Evolutionary conservation across 2,329 filamentous ascomycete genomes (phyloP), one percentile per base, ranked within the genome.

Genomic region (Botryotinia convoluta): DNA sequence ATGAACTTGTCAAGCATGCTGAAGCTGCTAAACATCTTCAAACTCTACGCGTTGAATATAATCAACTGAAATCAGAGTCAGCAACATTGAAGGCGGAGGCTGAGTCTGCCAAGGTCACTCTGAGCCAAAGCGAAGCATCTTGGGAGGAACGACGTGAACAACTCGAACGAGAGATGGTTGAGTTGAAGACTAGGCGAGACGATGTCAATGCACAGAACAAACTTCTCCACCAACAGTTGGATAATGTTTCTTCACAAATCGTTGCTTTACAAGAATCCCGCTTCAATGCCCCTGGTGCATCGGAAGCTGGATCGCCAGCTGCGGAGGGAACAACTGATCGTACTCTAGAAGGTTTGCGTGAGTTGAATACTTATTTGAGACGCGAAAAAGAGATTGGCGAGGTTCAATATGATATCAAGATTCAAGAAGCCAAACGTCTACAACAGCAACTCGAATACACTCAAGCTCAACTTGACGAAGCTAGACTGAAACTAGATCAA

Each of bases 311-410:
- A 71, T 75, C 78, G 35, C 72, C 75, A 20, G 61, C 67, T 39
- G 60, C 74, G 20, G 82, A 86, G 1, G 83, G 87, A 26, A 83
- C 86, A 10, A 84, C 88, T 7, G 86, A 89, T 69, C 85, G 89
- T 51, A 90, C 89, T 59, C 84, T 91, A 16, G 93, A 94, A 77
- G 93, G 93, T 71, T 88, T 97, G 16, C 92, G 96, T 75, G 95
- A 98, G 79, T 89, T 99, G 73, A 97, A 97, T 83, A 92, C 89
- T 75, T 99, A 96, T 82, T 85, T 99, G 75, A 92, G 95, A 63
- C 92, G 94, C 60, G 97, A 99, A 83, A 99, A 98, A 85, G 96
- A 98, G 81, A 98, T 99, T 77, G 88, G 98, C 14, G 95, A 99
- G 78, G 93, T 98, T n/a, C 95, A 98, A 80, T 93, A 94, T 79